These are phyloP conservation scores for Kwoniella shandongensis DNA, from an alignment of 768 basidiomycete genomes.

Conservation along the genomic window DNA sequence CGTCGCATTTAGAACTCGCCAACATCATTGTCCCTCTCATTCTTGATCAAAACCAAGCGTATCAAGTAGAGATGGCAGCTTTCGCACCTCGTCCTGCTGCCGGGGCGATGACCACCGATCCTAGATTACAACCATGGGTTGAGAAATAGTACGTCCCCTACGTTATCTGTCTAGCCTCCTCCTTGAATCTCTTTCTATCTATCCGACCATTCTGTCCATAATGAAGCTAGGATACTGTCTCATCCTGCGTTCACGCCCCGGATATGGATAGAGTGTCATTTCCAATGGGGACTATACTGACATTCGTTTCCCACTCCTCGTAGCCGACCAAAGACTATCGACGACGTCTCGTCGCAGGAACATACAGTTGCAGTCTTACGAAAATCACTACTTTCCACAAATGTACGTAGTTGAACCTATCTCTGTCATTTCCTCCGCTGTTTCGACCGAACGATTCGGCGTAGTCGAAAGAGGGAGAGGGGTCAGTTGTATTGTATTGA, in stretches of 20 bases:
- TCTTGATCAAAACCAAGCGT: not conserved
- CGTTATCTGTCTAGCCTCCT: too few relatives aligned
- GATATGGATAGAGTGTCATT: too few relatives aligned
- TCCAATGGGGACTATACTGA: too few relatives aligned
- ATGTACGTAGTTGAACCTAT: conserved; percentile 60
- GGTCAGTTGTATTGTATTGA: too few relatives aligned
- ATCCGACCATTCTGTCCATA: too few relatives aligned
- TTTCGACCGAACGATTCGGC: too few relatives aligned
- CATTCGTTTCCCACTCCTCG: conserved; percentile 8
- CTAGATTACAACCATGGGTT: conserved; percentile 69
- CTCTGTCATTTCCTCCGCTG: too few relatives aligned
- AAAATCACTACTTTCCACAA: conserved; percentile 87
- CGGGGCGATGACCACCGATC: conserved; percentile 31
- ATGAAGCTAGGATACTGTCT: too few relatives aligned
- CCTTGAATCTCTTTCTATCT: too few relatives aligned
- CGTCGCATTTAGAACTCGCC: not conserved
- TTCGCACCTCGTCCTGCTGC: conserved; percentile 31
- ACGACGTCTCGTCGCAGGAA: conserved; percentile 96
- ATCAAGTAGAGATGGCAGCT: conserved; percentile 19
- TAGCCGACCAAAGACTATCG: conserved; percentile 95
- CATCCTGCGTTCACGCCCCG: too few relatives aligned
- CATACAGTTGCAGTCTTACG: conserved; percentile 88
- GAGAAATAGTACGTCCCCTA: conserved; percentile 86
- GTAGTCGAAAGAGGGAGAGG: too few relatives aligned
- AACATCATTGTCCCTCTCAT: not conserved